These are phyloP conservation scores for Fusarium verticillioides DNA, from an alignment of 2,329 filamentous ascomycete genomes.

Conservation along the genomic window DNA sequence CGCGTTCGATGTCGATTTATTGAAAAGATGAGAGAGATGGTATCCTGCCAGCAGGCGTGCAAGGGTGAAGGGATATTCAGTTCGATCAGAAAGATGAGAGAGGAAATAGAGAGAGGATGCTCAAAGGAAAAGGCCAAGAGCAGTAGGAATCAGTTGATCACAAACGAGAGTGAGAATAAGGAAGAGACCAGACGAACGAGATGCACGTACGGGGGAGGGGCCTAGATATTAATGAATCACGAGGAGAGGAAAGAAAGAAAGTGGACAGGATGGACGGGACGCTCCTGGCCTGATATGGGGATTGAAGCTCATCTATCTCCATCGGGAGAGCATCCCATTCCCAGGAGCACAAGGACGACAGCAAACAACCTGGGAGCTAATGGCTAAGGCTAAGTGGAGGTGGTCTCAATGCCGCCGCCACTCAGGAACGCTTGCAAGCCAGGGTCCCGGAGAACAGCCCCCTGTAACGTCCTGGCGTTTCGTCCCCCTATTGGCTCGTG, in stretches of 20 bases:
- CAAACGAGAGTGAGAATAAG: slow-evolving; percentile 30
- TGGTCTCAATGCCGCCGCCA: slow-evolving; percentile 34
- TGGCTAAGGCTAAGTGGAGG: slow-evolving; percentile 24
- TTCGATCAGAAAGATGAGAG: not conserved
- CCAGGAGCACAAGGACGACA: slow-evolving; percentile 16
- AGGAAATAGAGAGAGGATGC: slow-evolving; percentile 12
- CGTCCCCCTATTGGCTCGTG: slow-evolving; percentile 17
- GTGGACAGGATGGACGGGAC: not conserved
- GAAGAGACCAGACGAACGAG: slow-evolving; percentile 18
- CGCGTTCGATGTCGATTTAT: slow-evolving; percentile 1
- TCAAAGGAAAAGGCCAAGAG: slow-evolving; percentile 5
- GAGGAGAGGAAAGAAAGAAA: slow-evolving; percentile 17
- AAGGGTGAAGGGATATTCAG: not conserved
- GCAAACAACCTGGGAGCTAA: slow-evolving; percentile 8
- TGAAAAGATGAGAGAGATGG: not conserved
- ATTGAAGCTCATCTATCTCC: slow-evolving; percentile 30
- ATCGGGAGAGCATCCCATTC: slow-evolving; percentile 5
- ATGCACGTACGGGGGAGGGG: slow-evolving; percentile 22
- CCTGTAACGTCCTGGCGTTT: slow-evolving; percentile 17
- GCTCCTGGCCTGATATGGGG: slow-evolving; percentile 27
- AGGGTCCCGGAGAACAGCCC: slow-evolving; percentile 6
- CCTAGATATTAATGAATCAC: slow-evolving; percentile 13
- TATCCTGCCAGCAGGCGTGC: slow-evolving; percentile 43
- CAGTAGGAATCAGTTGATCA: slow-evolving; percentile 3
- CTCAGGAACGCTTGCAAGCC: slow-evolving; percentile 34